phyloP scores from a whole-genome alignment of 2,329 filamentous ascomycete species.

The Tolypocladium guangdongense region DNA sequence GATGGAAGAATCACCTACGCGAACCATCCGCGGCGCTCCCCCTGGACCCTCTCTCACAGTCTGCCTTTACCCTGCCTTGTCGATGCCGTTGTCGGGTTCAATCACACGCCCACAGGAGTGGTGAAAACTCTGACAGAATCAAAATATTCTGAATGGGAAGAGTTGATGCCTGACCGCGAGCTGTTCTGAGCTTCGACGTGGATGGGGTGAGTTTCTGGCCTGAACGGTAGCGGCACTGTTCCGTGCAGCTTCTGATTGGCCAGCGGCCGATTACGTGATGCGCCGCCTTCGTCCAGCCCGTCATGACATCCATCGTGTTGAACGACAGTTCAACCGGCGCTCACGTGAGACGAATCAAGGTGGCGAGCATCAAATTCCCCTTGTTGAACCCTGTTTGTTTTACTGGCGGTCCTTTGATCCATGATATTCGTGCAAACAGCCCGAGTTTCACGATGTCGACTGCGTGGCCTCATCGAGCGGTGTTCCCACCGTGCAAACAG shows the following conservation, averaged over 20 bases:
- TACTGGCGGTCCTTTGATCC: not conserved
- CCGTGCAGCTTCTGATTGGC: slow-evolving; percentile 4
- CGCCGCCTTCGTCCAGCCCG: not conserved
- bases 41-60: not conserved
- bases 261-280: slow-evolving; percentile 6
- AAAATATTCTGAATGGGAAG: not conserved
- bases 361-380: not conserved
- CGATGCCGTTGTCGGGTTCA: not conserved
- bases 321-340: not conserved
- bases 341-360: no score
- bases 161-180: slow-evolving; percentile 1
- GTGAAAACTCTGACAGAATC: not conserved
- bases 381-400: not conserved
- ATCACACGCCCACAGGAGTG: not conserved
- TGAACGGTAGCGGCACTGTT: not conserved
- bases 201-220: not conserved
- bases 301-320: not conserved
- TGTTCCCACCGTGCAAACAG: no score
- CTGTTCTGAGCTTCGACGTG: not conserved
- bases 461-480: no score
- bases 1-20: not conserved
- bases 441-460: no score
- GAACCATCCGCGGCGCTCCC: not conserved
- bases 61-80: no score
- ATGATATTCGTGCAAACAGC: no score